These are phyloP conservation scores for Lentinula aciculospora DNA, from an alignment of 768 basidiomycete genomes.

Conservation along the genomic window DNA sequence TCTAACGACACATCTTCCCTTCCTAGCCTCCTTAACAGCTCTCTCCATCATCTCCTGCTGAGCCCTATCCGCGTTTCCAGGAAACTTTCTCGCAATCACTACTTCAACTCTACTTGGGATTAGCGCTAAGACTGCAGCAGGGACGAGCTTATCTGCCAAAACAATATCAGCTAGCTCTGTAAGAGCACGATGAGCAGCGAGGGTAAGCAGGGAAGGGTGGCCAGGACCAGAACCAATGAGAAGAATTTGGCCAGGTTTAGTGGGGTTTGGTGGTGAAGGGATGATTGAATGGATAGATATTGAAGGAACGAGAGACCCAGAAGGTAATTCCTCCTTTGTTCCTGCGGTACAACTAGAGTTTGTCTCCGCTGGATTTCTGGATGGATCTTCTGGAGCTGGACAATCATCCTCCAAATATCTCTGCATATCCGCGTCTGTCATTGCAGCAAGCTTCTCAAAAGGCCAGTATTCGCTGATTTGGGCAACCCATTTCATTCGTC, in stretches of 20 bases:
- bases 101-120: slow-evolving; percentile 71
- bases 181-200: slow-evolving; percentile 78
- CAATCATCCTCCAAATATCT: background rate
- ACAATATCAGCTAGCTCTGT: slow-evolving; percentile 81
- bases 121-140: slow-evolving; percentile 76
- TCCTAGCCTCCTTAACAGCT: slow-evolving; percentile 75
- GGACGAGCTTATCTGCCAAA: slow-evolving; percentile 95
- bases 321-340: slow-evolving; percentile 39
- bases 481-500: slow-evolving; percentile 89
- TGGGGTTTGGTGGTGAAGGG: slow-evolving; percentile 17
- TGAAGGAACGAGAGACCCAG: slow-evolving; percentile 22
- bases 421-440: slow-evolving; percentile 66
- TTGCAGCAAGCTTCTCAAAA: slow-evolving; percentile 62
- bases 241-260: slow-evolving; percentile 62
- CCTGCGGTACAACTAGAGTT: slow-evolving; percentile 13
- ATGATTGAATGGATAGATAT: slow-evolving; percentile 19
- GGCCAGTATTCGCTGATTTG: slow-evolving; percentile 98
- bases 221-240: slow-evolving; percentile 96
- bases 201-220: slow-evolving; percentile 86
- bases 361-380: background rate
- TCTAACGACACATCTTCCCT: slow-evolving; percentile 82
- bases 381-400: background rate
- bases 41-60: slow-evolving; percentile 94
- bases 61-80: slow-evolving; percentile 93
- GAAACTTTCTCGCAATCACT: slow-evolving; percentile 93